Conservation (phyloP, 345 rosid species). For the Linum trigynum region DNA sequence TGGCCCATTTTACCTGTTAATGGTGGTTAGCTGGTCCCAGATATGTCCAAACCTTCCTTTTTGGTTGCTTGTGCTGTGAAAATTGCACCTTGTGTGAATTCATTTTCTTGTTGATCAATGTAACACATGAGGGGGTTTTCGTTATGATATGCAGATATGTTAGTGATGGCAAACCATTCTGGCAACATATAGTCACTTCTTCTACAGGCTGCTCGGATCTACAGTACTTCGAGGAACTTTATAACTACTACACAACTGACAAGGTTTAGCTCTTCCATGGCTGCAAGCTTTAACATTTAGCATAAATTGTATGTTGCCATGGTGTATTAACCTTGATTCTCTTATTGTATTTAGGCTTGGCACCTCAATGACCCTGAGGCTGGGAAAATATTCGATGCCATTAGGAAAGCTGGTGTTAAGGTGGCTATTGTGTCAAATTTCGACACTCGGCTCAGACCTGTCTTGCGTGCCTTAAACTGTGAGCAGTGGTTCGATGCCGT, state of each 20-base stretch:
- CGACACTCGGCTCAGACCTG: slow-evolving; percentile 83
- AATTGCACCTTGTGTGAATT: background rate
- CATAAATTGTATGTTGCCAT: background rate
- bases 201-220: slow-evolving; percentile 88
- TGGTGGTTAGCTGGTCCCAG: background rate
- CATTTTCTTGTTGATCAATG: background rate
- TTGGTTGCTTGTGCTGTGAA: background rate
- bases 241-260: slow-evolving; percentile 69
- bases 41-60: background rate
- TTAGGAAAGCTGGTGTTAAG: slow-evolving; percentile 71
- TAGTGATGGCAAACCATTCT: slow-evolving; percentile 85
- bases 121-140: background rate
- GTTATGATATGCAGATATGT: slow-evolving; percentile 51
- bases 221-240: slow-evolving; percentile 88
- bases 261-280: slow-evolving; percentile 33
- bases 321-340: background rate
- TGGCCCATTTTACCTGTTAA: background rate
- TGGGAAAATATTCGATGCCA: slow-evolving; percentile 70
- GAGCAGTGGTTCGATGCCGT: slow-evolving; percentile 97
- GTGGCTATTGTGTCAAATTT: slow-evolving; percentile 90
- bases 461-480: slow-evolving; percentile 72
- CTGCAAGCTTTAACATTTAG: background rate
- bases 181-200: slow-evolving; percentile 83
- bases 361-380: slow-evolving; percentile 91
- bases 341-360: slow-evolving; percentile 61